Evolutionary conservation across 495 filamentous ascomycete genomes (phyloP), one percentile per base, ranked within the genome.

Genomic region (Hypoxylon crocopeplum): DNA sequence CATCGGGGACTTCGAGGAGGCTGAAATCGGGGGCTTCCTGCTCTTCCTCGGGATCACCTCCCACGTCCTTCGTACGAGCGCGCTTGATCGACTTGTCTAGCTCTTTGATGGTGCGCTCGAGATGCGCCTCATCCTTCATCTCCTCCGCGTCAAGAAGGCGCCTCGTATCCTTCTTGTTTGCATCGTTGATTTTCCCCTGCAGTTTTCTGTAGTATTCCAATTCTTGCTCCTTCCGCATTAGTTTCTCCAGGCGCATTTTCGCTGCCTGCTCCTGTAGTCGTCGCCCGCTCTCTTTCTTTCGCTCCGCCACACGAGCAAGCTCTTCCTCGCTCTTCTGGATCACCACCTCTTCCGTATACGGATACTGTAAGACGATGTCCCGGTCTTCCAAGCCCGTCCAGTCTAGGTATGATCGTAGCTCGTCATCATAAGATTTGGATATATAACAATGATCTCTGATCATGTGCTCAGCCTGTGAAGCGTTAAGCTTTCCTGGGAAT

Each of bases 161-260:
- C 61, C 88, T 91, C 5, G 81, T 84, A 62, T 97, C 93, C 66
- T 98, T 97, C 74, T 98, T 98, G 13, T 85, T 90, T 16, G 85
- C 80, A 25, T 84, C 81, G 17, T 69, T 73, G 6, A 95, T 72
- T 13, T 80, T 83, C 12, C 74, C 69, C 51, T 92, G 89, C 3
- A 98, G 76, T 47, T 91, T 83, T 67, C 90, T 91, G 78, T 91
- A 97, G 70, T 95, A 97, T 52, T 96, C 93, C 11, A 98, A 75
- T 65, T 98, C 93, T 69, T 96, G 85, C 73, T 98, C 94, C 72
- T 97, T 98, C 64, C 89, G 89, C 67, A 97, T 90, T 17, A 98
- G 77, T 72, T 95, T 92, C 37, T 98, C 95, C 4, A 98, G 74
- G 13, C 94, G 84, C 89, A 96, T 96, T 70, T 95, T 97, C 2